Conservation (phyloP, 2,329 filamentous ascomycete species). For the Nemania serpens region DNA sequence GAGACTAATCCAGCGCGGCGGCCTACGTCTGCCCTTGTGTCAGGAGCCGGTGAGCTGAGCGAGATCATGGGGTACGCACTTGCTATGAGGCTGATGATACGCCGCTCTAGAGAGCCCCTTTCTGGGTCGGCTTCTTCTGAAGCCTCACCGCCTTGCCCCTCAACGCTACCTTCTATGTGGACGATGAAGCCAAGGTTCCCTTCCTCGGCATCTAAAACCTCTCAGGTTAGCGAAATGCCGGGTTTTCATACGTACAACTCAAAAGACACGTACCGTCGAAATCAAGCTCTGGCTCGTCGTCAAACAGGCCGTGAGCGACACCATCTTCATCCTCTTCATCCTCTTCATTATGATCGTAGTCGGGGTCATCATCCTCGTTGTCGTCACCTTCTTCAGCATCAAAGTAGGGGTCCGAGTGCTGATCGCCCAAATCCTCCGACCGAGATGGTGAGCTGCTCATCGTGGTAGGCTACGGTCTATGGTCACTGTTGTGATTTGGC, state of each 20-base stretch:
- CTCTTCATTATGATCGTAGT: slow-evolving; percentile 30
- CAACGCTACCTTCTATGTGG: slow-evolving; percentile 41
- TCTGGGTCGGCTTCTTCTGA: slow-evolving; percentile 28
- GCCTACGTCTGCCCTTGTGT: slow-evolving; percentile 34
- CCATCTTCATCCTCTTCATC: slow-evolving; percentile 34
- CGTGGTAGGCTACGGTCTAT: neutral
- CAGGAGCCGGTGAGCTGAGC: slow-evolving; percentile 28
- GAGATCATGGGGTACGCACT: slow-evolving; percentile 32
- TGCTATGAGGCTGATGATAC: slow-evolving; percentile 38
- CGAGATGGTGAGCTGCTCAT: slow-evolving; percentile 34
- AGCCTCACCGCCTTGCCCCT: slow-evolving; percentile 33
- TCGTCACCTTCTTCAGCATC: slow-evolving; percentile 35
- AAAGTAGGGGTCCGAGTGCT: slow-evolving; percentile 32
- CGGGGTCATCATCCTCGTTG: slow-evolving; percentile 33
- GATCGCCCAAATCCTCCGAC: slow-evolving; percentile 30
- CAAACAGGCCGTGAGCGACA: slow-evolving; percentile 31
- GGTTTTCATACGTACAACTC: neutral
- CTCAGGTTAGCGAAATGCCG: slow-evolving; percentile 20
- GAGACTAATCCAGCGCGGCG: slow-evolving; percentile 35
- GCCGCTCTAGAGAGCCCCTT: slow-evolving; percentile 27
- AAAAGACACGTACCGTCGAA: slow-evolving; percentile 36
- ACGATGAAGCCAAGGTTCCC: slow-evolving; percentile 38
- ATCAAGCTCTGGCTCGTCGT: slow-evolving; percentile 30
- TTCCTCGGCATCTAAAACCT: slow-evolving; percentile 37
- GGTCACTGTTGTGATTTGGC: neutral